phyloP scores from a whole-genome alignment of 345 rosid species.

The Cardiospermum halicacabum region DNA sequence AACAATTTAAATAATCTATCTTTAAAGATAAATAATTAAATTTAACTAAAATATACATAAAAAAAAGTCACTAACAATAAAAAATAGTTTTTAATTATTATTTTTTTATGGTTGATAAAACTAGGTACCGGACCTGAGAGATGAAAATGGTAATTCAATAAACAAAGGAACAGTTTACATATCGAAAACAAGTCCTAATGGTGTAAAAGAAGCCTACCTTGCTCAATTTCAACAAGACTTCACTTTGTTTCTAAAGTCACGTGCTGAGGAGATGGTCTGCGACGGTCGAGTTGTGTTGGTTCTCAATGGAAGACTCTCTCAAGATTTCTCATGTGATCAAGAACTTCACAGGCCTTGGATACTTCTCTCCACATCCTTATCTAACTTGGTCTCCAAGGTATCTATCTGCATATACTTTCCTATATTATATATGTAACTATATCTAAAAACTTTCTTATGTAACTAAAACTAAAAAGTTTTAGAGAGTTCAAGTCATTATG shows the following conservation, averaged over 20 bases:
- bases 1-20: too few species aligned
- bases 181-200: conserved; percentile 17
- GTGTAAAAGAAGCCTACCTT: conserved; percentile 21
- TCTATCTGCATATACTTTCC: too few species aligned
- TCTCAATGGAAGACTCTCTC: conserved; percentile 8
- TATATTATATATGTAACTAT: too few species aligned
- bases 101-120: too few species aligned
- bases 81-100: too few species aligned
- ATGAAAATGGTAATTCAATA: conserved; percentile 9
- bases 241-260: conserved; percentile 14
- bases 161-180: conserved; percentile 29
- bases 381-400: conserved; percentile 18
- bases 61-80: too few species aligned
- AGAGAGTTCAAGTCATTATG: too few species aligned
- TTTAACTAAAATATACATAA: too few species aligned
- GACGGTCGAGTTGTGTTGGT: conserved; percentile 18
- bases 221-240: conserved; percentile 26
- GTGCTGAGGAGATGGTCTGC: conserved; percentile 18
- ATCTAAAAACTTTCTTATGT: too few species aligned
- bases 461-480: too few species aligned
- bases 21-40: too few species aligned
- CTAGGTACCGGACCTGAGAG: conserved; percentile 16
- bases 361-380: conserved; percentile 11
- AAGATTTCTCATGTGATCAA: not conserved
- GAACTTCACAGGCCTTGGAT: conserved; percentile 3